These are phyloP conservation scores for Botrytis medusae DNA, from an alignment of 2,329 filamentous ascomycete genomes.

Conservation along the genomic window DNA sequence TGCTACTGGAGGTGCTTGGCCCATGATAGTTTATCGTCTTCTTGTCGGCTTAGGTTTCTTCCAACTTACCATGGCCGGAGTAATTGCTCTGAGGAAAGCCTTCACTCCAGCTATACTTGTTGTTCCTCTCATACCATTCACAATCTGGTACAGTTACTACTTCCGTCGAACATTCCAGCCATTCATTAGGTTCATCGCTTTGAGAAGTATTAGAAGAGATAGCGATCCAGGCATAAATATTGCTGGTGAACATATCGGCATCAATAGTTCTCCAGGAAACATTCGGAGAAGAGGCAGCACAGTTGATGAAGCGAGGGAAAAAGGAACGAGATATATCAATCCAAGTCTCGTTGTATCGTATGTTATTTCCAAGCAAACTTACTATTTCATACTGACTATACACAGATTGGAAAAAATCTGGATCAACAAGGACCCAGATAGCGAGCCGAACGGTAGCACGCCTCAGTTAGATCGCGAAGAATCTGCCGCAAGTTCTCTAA, in stretches of 20 bases:
- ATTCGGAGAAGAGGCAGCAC: conserved; percentile 50
- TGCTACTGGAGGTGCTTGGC: conserved; percentile 90
- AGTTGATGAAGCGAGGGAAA: conserved; percentile 70
- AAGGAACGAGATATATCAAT: conserved; percentile 70
- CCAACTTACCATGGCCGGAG: conserved; percentile 85
- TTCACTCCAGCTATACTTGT: conserved; percentile 72
- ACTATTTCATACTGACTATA: conserved; percentile 23
- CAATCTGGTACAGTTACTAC: conserved; percentile 86
- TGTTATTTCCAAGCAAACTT: conserved; percentile 40
- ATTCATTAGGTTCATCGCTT: conserved; percentile 86
- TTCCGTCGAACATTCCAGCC: conserved; percentile 82
- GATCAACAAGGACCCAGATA: conserved; percentile 47
- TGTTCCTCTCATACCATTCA: conserved; percentile 73
- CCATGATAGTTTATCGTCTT: conserved; percentile 91
- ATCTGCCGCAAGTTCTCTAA: conserved; percentile 47
- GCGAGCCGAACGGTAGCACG: conserved; percentile 27
- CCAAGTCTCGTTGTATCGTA: conserved; percentile 69
- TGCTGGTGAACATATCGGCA: conserved; percentile 43
- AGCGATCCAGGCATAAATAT: conserved; percentile 50
- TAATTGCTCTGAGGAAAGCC: conserved; percentile 72
- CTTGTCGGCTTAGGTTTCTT: conserved; percentile 85
- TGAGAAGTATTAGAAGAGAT: conserved; percentile 75
- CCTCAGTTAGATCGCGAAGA: conserved; percentile 35
- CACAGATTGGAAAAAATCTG: conserved; percentile 66
- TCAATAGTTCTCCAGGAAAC: conserved; percentile 32